Base-by-base conservation (phyloP, 2,329 filamentous ascomycete genomes). In the Domatiomyces globalis region DNA sequence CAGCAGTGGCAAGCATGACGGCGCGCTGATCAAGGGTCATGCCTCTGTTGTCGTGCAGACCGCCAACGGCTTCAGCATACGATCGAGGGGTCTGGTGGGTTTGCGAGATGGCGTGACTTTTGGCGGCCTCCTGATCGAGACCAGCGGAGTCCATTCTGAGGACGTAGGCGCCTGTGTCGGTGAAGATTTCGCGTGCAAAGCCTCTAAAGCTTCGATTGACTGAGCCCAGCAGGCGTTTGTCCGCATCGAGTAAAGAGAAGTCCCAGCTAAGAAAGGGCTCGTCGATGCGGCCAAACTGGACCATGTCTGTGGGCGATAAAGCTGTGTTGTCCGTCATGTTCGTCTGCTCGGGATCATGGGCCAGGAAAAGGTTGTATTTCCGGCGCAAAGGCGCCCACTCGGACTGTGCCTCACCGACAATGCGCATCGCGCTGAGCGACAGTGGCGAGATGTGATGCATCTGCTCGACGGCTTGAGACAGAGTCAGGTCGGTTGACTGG, bases 11-110 rank as follows among this genome's bases (percentile, higher is more conserved):
- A 7, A 83, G 71, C 79, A 83, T 82, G 22, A 82, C 73, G 2
- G 80, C 80, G 49, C 80, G 71, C 62, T 83, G 78, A 59, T 83
- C 80, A 2, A 83, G 71, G 1, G 78, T 81, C 78, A 83, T 80
- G 2, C 76, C 77, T 1, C 67, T 67, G 15, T 51, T 56, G 17
- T 43, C 48, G 17, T 56, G 33, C 15, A 49, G 48, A 18, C 52
- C 54, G 29, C 53, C 53, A 18, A 56, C 49, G 4, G 48, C 43
- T n/a, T 53, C 55, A 7, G 52, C 49, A 43, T 59, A 54, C 1
- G 54, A 45, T 52, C 19, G 54, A 22, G 48, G 58, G 45, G 20
- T 58, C 50, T 60, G 58, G 36, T 62, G 65, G 17, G 63, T 67
- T 53, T 68, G 67, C 15, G 67, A 69, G 49, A 65, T 67, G n/a